phyloP scores from a whole-genome alignment of 2,329 filamentous ascomycete species.

The Neonectria ditissima region DNA sequence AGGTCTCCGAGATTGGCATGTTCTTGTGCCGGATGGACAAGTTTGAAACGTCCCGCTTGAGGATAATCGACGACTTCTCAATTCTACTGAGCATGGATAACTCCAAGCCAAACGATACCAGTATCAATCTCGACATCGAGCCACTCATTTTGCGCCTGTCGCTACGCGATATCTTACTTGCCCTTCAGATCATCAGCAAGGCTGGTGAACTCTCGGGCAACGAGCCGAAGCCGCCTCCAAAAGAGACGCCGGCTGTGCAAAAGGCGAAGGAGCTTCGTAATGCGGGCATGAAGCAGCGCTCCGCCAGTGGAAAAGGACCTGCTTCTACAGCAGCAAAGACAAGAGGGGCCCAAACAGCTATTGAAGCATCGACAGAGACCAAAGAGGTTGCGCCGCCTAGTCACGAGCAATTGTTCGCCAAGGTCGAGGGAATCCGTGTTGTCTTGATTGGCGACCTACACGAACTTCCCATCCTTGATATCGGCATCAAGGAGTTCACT shows the following conservation, averaged over 20 bases:
- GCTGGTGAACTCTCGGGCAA: slow-evolving; percentile 87
- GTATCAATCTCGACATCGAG: slow-evolving; percentile 88
- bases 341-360: slow-evolving; percentile 53
- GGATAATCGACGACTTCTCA: slow-evolving; percentile 97
- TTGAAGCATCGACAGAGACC: slow-evolving; percentile 40
- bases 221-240: slow-evolving; percentile 59
- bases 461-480: slow-evolving; percentile 93
- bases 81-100: slow-evolving; percentile 88
- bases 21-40: slow-evolving; percentile 98
- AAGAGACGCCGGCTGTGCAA: slow-evolving; percentile 58
- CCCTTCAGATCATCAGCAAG: slow-evolving; percentile 90
- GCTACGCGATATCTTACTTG: slow-evolving; percentile 92
- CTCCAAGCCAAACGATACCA: slow-evolving; percentile 72
- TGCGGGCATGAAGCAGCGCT: slow-evolving; percentile 64
- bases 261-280: slow-evolving; percentile 67
- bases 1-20: slow-evolving; percentile 96
- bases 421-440: slow-evolving; percentile 88
- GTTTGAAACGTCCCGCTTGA: slow-evolving; percentile 88
- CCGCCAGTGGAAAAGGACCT: slow-evolving; percentile 67
- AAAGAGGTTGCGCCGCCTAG: slow-evolving; percentile 35
- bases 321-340: slow-evolving; percentile 59
- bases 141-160: slow-evolving; percentile 92
- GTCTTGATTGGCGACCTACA: slow-evolving; percentile 96
- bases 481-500: slow-evolving; percentile 91
- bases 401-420: slow-evolving; percentile 84